Evolutionary conservation across 1,139 yeast genomes (phyloP).

Genomic region (Geotrichum candidum): DNA sequence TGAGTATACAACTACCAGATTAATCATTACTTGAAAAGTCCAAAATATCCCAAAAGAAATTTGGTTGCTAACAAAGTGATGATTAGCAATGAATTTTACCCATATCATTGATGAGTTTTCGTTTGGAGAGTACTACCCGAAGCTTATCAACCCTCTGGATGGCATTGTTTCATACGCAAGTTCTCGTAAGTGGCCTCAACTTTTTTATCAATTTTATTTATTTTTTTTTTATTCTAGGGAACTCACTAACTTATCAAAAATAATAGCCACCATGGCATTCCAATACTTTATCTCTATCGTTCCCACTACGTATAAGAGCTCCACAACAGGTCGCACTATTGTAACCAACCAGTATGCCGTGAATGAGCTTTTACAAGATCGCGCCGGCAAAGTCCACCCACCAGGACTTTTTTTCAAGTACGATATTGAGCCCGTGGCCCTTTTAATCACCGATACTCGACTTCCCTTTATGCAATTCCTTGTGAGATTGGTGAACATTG

Average conservation of each 20-base stretch:
- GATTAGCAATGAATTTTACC: conserved; percentile 51
- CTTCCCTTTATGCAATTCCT: conserved; percentile 73
- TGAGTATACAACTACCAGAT: conserved; percentile 34
- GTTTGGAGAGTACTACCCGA: conserved; percentile 86
- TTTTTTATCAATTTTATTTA: not conserved
- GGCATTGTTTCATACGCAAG: conserved; percentile 38
- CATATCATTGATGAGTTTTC: conserved; percentile 85
- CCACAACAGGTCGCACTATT: conserved; percentile 54
- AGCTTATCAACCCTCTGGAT: conserved; percentile 79
- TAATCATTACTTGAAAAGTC: too few species aligned
- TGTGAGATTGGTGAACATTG: conserved; percentile 68
- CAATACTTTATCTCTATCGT: conserved; percentile 73
- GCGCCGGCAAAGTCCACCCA: conserved; percentile 23
- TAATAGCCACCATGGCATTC: conserved; percentile 24
- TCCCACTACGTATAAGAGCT: conserved; percentile 68
- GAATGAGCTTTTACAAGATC: conserved; percentile 44
- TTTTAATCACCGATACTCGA: conserved; percentile 63
- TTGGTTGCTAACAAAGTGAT: not conserved
- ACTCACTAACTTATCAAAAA: not conserved
- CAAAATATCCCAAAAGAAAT: too few species aligned
- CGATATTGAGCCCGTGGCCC: conserved; percentile 80
- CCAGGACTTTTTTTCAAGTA: conserved; percentile 85
- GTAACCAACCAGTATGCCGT: conserved; percentile 86
- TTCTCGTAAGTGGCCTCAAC: conserved; percentile 27
- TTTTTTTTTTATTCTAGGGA: not conserved